These are phyloP conservation scores for Phytophthora pini DNA, from an alignment of 352 stramenopile species.

Conservation along the genomic window DNA sequence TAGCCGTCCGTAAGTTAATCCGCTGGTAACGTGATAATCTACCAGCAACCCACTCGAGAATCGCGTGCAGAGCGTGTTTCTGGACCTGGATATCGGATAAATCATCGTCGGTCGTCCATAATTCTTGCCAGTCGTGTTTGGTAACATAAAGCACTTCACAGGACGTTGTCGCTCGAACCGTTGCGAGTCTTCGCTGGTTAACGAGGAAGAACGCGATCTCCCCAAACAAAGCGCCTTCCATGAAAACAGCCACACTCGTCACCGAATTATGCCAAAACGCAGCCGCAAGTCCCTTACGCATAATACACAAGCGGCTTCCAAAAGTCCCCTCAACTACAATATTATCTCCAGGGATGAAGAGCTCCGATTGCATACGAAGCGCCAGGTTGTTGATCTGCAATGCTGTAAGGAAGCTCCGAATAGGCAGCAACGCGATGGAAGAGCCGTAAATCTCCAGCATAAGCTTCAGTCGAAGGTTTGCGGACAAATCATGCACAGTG, in stretches of 20 bases:
- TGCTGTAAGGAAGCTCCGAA: conserved; percentile 57
- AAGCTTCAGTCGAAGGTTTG: conserved; percentile 73
- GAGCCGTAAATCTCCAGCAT: conserved; percentile 78
- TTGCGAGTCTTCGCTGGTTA: conserved; percentile 58
- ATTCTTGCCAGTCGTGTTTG: conserved; percentile 68
- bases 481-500: conserved; percentile 67
- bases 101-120: conserved; percentile 54
- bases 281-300: conserved; percentile 64
- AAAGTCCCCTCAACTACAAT: conserved; percentile 69
- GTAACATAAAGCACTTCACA: conserved; percentile 75
- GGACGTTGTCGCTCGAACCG: conserved; percentile 61
- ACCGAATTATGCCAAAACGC: conserved; percentile 61
- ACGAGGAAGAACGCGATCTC: conserved; percentile 77
- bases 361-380: conserved; percentile 60
- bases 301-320: conserved; percentile 61
- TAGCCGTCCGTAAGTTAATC: conserved; percentile 39
- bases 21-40: conserved; percentile 54
- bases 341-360: conserved; percentile 75
- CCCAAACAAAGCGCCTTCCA: conserved; percentile 72
- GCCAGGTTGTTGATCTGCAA: conserved; percentile 75
- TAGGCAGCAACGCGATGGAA: conserved; percentile 54
- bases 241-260: conserved; percentile 60
- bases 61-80: conserved; percentile 60
- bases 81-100: conserved; percentile 55
- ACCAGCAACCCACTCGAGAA: conserved; percentile 64